These are phyloP conservation scores for Tolypocladium inflatum DNA, from an alignment of 2,329 filamentous ascomycete species.

Conservation along the genomic window DNA sequence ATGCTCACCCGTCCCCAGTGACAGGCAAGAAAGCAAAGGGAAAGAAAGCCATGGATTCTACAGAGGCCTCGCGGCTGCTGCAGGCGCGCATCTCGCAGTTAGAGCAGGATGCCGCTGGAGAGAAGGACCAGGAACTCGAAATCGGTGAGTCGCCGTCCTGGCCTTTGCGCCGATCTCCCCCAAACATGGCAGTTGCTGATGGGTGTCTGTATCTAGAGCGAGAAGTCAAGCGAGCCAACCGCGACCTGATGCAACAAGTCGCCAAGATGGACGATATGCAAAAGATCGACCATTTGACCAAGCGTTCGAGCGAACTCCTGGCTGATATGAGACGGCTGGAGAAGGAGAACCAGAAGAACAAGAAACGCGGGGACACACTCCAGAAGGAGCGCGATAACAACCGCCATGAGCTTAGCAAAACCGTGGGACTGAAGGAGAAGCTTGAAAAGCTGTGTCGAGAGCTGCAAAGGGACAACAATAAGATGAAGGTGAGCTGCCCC, in stretches of 20 bases:
- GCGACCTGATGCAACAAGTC: slow-evolving; percentile 79
- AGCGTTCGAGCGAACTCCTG: slow-evolving; percentile 82
- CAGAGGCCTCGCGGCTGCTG: slow-evolving; percentile 83
- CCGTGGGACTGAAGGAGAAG: slow-evolving; percentile 86
- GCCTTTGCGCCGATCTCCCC: neutral
- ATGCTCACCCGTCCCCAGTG: slow-evolving; percentile 27
- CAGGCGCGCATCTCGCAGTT: slow-evolving; percentile 91
- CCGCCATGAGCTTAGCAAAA: slow-evolving; percentile 81
- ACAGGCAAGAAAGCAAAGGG: slow-evolving; percentile 69
- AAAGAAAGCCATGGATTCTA: slow-evolving; percentile 77
- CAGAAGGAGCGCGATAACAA: slow-evolving; percentile 95
- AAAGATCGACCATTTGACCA: slow-evolving; percentile 83
- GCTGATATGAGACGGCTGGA: slow-evolving; percentile 94
- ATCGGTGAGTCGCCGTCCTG: slow-evolving; percentile 56
- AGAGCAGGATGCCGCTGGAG: slow-evolving; percentile 84
- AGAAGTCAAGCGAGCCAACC: slow-evolving; percentile 87
- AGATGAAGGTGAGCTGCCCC: slow-evolving; percentile 66
- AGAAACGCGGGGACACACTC: slow-evolving; percentile 85
- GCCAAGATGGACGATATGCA: slow-evolving; percentile 88
- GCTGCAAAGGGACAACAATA: slow-evolving; percentile 94
- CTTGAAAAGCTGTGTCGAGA: slow-evolving; percentile 93
- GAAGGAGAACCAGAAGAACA: slow-evolving; percentile 88
- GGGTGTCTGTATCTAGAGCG: slow-evolving; percentile 52
- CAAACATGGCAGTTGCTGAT: neutral
- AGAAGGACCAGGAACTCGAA: slow-evolving; percentile 92